phyloP scores from a whole-genome alignment of 1,284 basidiomycete genomes.

The Ustilago sp. region DNA sequence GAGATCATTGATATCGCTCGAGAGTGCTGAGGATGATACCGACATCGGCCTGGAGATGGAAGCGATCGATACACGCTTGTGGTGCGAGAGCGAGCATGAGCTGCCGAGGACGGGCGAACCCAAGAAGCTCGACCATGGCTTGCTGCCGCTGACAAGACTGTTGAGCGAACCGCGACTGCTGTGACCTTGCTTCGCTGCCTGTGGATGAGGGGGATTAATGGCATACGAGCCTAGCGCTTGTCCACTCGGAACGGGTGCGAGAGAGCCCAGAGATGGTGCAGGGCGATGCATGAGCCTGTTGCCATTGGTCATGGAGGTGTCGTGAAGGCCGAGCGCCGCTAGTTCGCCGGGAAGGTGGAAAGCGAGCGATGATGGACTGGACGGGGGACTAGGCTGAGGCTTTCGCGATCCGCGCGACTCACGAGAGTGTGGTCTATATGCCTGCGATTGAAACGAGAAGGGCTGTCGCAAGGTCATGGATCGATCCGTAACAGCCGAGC shows the following conservation, averaged over 20 bases:
- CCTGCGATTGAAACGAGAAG: constrained; percentile 37
- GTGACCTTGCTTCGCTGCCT: constrained; percentile 20
- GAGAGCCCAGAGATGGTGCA: constrained; percentile 11
- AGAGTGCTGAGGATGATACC: constrained; percentile 40
- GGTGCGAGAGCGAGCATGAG: constrained; percentile 15
- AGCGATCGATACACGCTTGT: constrained; percentile 29
- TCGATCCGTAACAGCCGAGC: constrained; percentile 18
- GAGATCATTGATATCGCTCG: constrained; percentile 16
- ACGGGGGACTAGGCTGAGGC: constrained; percentile 10
- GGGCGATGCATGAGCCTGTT: constrained; percentile 14
- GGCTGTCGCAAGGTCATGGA: constrained; percentile 12
- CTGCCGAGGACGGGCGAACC: constrained; percentile 33
- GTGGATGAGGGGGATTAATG: constrained; percentile 17
- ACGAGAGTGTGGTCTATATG: constrained; percentile 28
- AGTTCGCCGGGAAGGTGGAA: constrained; percentile 1
- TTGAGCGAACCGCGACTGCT: constrained; percentile 44
- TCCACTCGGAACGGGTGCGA: neutral
- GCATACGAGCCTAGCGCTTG: constrained; percentile 4
- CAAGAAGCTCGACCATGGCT: constrained; percentile 39
- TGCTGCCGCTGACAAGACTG: constrained; percentile 31
- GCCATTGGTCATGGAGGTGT: neutral
- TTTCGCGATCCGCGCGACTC: constrained; percentile 16
- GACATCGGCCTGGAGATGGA: constrained; percentile 46
- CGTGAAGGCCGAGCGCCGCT: neutral
- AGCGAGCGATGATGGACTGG: constrained; percentile 9